A percentile compares a stretch with the other conserved stretches of the same genome.
Evolutionary conservation across 257 asterid genomes (phyloP).

Genomic region (Solanum clarkiae): DNA sequence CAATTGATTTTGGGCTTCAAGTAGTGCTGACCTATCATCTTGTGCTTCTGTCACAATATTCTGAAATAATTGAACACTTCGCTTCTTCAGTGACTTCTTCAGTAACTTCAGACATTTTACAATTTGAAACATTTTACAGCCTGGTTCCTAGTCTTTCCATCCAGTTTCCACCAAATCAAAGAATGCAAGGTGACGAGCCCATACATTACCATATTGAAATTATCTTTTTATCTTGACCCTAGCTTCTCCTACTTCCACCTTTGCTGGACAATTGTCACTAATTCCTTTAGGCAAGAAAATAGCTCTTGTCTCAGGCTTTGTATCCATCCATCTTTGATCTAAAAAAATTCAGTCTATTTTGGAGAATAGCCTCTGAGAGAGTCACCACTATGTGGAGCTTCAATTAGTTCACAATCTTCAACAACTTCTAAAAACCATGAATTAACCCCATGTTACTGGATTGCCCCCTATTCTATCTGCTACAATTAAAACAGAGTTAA

Average conservation of each 20-base stretch:
- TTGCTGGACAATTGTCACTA: neutral
- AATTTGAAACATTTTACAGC: neutral
- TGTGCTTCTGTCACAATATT: neutral
- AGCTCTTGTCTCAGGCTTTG: neutral
- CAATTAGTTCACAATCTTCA: neutral
- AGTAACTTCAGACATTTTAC: neutral
- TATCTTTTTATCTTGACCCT: no score
- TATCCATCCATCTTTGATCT: neutral
- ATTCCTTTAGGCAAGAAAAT: neutral
- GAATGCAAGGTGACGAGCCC: neutral
- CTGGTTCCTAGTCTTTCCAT: no score
- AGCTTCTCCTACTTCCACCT: no score
- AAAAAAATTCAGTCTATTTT: neutral
- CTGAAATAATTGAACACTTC: neutral
- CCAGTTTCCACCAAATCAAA: neutral
- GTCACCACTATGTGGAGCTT: neutral
- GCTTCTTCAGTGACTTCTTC: neutral
- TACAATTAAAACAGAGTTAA: no score
- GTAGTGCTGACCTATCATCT: neutral
- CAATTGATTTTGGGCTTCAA: neutral
- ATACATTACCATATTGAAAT: no score
- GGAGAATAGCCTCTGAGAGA: neutral
- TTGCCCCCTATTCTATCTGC: neutral
- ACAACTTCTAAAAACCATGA: neutral
- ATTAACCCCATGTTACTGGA: neutral